Base-by-base conservation (phyloP, 2,329 filamentous ascomycete species). In the Aspergillus costaricaensis region DNA sequence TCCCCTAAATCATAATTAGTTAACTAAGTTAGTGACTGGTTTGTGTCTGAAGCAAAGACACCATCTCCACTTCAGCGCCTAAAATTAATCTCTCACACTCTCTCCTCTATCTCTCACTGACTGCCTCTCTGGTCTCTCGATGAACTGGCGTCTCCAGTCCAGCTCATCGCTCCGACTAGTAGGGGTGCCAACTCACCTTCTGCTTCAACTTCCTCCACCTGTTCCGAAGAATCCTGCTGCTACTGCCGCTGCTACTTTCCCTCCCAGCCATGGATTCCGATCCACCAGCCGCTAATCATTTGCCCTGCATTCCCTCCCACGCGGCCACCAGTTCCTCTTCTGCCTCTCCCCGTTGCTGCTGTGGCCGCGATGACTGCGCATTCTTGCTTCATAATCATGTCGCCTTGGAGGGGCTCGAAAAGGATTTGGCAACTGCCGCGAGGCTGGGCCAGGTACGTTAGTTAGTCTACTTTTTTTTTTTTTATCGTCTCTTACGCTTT, bases 401-500 rank as follows among this genome's bases (percentile, higher is more conserved):
- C 49, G 83, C 92, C 64, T 83, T 98, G 50, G 88, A 91, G 68
- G 89, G 86, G 62, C 84, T 98, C 65, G 94, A 98, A 78, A 90
- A 89, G 69, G 91, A 97, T 79, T 90, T 97, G 57, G 88, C 88
- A 69, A 91, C 87, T 55, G 95, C 95, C 43, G 95, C 92, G 52
- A 85, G 90, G 74, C 85, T 97, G 70, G 95, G 95, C 66, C 91
- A 97, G 90, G 94, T 97, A 89, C 74, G 91, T 86, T 62, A 44
- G 12, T 32, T 43, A 32, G 57, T 61, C 58, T 61, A 58, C 59
- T 59, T 61, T 54, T 49, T 60, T 55, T 32, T 59, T 51, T 51
- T 56, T 17, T n/a, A 14, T 60, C 55, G 30, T 59, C 47, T 10
- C 27, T 30, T 12, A 12, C 10, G 10, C 27, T 51, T 58, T 27